phyloP scores from a whole-genome alignment of 805 yeast genomes.

The Wickerhamomyces subpelliculosus region DNA sequence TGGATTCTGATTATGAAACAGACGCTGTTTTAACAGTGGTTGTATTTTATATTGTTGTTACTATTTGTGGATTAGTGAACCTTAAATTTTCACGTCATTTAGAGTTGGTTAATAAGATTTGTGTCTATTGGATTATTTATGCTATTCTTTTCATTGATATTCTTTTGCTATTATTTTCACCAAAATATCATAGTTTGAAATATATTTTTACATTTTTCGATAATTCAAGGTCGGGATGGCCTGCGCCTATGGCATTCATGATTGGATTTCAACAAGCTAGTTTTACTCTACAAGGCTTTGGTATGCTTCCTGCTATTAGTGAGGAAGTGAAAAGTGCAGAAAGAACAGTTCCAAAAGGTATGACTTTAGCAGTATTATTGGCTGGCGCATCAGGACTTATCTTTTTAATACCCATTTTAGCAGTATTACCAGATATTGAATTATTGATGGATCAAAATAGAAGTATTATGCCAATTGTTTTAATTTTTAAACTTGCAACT shows the following conservation, averaged over 20 bases:
- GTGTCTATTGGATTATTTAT: conserved; percentile 71
- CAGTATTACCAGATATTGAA: conserved; percentile 62
- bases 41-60: conserved; percentile 49
- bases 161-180: conserved; percentile 48
- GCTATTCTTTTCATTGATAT: conserved; percentile 65
- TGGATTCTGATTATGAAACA: conserved; percentile 50
- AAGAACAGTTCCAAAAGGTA: conserved; percentile 66
- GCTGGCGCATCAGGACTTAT: conserved; percentile 65
- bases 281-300: conserved; percentile 77
- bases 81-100: conserved; percentile 50
- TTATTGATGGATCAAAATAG: conserved; percentile 51
- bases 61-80: conserved; percentile 57
- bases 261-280: conserved; percentile 76
- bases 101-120: conserved; percentile 56
- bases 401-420: conserved; percentile 63
- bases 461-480: conserved; percentile 70
- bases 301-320: conserved; percentile 72
- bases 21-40: conserved; percentile 49
- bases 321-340: conserved; percentile 80
- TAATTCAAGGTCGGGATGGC: conserved; percentile 72
- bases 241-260: conserved; percentile 59
- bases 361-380: conserved; percentile 55
- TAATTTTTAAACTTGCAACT: conserved; percentile 66
- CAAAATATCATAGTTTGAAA: conserved; percentile 50
- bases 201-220: conserved; percentile 62